Evolutionary conservation across 163 green algal species (phyloP).

Genomic region (Prototheca cutis): DNA sequence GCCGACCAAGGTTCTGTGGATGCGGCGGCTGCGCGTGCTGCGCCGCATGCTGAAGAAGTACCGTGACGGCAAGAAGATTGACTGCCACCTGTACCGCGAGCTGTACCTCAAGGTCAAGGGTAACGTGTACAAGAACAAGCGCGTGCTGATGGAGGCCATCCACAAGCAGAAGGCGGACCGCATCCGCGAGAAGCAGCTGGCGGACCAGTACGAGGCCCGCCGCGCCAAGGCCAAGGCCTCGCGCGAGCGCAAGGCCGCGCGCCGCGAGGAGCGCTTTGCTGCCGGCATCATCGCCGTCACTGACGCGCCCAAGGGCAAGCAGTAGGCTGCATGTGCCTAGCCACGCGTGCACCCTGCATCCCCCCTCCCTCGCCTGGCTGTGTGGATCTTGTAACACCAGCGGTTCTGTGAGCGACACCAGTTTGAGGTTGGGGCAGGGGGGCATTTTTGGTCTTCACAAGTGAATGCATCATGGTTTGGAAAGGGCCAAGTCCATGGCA

Average conservation of each 20-base stretch:
- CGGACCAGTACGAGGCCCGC: constrained; percentile 96
- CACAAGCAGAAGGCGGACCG: constrained; percentile 98
- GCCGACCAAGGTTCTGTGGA: constrained; percentile 98
- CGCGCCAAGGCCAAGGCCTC: constrained; percentile 93
- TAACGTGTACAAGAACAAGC: constrained; percentile 99
- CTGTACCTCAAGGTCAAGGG: constrained; percentile 99
- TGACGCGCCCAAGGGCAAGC: not conserved
- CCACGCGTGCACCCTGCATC: not conserved
- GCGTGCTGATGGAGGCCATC: constrained; percentile 99
- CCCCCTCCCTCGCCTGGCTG: not conserved
- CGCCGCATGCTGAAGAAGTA: constrained; percentile 97
- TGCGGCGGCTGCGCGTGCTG: constrained; percentile 93
- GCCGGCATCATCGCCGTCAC: constrained; percentile 4
- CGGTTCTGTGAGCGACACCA: not conserved
- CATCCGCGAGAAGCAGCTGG: constrained; percentile 92
- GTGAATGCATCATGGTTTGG: not conserved
- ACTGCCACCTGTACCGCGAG: constrained; percentile 98
- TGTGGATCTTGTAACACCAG: not conserved
- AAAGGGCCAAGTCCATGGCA: not conserved
- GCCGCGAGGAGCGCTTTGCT: constrained; percentile 85
- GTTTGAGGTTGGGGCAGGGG: not conserved
- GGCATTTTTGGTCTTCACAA: not conserved
- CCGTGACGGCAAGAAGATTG: constrained; percentile 98
- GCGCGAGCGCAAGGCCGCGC: constrained; percentile 82
- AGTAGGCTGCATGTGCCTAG: not conserved